Percentiles rank a stretch among this genome's conserved stretches.
Conservation (phyloP, 192 early-diverging fungal species). For the Coemansia sp. region DNA sequence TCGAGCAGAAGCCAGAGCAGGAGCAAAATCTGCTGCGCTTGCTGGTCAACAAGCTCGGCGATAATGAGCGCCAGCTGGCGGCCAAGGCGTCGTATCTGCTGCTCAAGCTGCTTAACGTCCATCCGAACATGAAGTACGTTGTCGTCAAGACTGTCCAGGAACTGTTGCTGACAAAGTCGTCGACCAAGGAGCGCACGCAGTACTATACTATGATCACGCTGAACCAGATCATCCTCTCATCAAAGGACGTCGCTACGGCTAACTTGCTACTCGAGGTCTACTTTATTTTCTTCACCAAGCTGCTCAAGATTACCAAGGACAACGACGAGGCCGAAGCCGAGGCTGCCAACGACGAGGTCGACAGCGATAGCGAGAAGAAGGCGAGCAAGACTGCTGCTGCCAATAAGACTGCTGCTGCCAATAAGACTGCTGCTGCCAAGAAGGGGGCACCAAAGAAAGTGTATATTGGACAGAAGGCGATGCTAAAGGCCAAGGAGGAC, state of each 20-base stretch:
- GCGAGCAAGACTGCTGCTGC: conserved; percentile 46
- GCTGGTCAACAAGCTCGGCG: conserved; percentile 95
- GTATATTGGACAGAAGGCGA: conserved; percentile 47
- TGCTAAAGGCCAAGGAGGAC: conserved; percentile 50
- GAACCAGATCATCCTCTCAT: conserved; percentile 88
- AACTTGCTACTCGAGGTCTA: conserved; percentile 87
- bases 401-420: conserved; percentile 20
- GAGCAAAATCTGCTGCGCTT: conserved; percentile 91
- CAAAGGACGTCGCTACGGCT: conserved; percentile 68
- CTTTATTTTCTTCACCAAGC: conserved; percentile 83
- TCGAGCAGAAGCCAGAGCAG: conserved; percentile 89
- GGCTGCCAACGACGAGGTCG: conserved; percentile 47
- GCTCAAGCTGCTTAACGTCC: conserved; percentile 65
- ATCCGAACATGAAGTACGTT: conserved; percentile 86
- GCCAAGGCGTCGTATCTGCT: conserved; percentile 80
- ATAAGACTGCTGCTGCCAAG: conserved; percentile 35
- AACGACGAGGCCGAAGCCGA: conserved; percentile 57
- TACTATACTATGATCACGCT: conserved; percentile 91
- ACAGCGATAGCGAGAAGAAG: conserved; percentile 53
- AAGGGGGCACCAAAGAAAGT: conserved; percentile 27
- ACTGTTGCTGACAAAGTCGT: conserved; percentile 70
- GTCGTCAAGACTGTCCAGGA: conserved; percentile 88
- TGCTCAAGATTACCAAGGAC: conserved; percentile 61
- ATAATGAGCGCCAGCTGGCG: conserved; percentile 81
- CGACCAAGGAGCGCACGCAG: conserved; percentile 73